Evolutionary conservation across 2,329 filamentous ascomycete species (phyloP), one percentile per base, ranked within the genome.

Genomic region (Arthrobotrys entomopaga): DNA sequence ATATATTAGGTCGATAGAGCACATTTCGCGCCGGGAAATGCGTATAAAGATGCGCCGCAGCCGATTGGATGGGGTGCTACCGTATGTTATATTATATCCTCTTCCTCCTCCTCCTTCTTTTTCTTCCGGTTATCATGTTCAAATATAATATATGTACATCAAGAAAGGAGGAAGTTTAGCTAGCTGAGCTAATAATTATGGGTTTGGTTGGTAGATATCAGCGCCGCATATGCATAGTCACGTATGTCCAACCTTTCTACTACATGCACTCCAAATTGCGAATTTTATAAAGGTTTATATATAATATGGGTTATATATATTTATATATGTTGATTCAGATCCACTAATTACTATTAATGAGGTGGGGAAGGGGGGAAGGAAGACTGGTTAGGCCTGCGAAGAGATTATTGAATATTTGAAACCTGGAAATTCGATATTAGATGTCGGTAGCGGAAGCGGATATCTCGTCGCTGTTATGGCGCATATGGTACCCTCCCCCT

Each of bases 401-500:
- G 77, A 49, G 61, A 79, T 42, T 75, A 79, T 1, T 82, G 84
- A 1, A 82, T 73, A 70, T 11, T 34, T 79, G 8, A 75, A 77
- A 24, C 77, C 77, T 29, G 77, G 78, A 0, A 71, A 69, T 10
- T 76, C 90, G 77, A 84, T 92, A 0, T 84, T 94, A 1, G 91
- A 94, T 78, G 86, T 94, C 71, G 91, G 91, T 1, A 90, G 87
- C 53, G 91, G 91, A 0, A 90, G 87, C 1, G 91, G 91, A 0
- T 98, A 97, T 80, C 84, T 99, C 11, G 97, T 93, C 3, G 92
- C 96, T 78, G 88, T 97, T 0, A 82, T 98, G 6, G 93, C 93
- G 0, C 91, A 94, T 80, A 84, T 97, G 0, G 89, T 90, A 0
- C 79, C 22, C 42, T 76, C 19, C 13, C 7, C 42, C 19, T 56